Base-by-base conservation (phyloP, 352 stramenopile species). In the Globisporangium abappressorium region DNA sequence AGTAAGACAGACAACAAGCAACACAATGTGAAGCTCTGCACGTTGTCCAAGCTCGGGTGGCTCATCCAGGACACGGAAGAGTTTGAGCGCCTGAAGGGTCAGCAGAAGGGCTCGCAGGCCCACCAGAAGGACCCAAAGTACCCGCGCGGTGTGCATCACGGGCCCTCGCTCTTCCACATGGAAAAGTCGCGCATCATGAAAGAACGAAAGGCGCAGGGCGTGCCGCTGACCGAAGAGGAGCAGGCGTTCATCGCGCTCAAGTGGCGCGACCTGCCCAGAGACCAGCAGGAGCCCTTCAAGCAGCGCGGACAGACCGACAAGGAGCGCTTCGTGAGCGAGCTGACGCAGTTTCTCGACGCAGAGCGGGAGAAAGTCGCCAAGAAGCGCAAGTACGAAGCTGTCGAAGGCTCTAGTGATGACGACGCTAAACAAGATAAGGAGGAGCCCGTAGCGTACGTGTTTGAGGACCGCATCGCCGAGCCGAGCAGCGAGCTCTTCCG, bases 21-120 rank as follows among this genome's bases (percentile, higher is more conserved):
- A 24, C 49, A 22, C 53, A 57, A 14, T 34, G 51, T 70, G 8
- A 82, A 80, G 15, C 66, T 72, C 5, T 91, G 81, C 53, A 84
- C 86, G 3, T 77, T 90, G 53, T 92, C 86, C 1, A 92, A 92
- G 57, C 57, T 92, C 5, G 72, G 69, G 8, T 68, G 87, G 62
- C 70, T 94, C 38, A 87, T 92, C 61, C 75, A 90, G 30, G 86
- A 92, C 66, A 89, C 77, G 33, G 85, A 93, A 47, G 79, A 91
- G 41, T 79, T 90, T 63, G 82, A 90, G 46, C 74, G 71, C 18
- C 64, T 84, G 22, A 80, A 75, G 33, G 76, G 68, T 1, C 83
- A 92, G 58, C 78, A 85, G 57, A 83, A 78, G 28, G 84, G 84
- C 5, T 77, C 79, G 9, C 73, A 70, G 26, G 66, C 65, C 2